Evolutionary conservation across 2,329 filamentous ascomycete genomes (phyloP), one percentile per base, ranked within the genome.

Genomic region (Trichoderma lentiforme): DNA sequence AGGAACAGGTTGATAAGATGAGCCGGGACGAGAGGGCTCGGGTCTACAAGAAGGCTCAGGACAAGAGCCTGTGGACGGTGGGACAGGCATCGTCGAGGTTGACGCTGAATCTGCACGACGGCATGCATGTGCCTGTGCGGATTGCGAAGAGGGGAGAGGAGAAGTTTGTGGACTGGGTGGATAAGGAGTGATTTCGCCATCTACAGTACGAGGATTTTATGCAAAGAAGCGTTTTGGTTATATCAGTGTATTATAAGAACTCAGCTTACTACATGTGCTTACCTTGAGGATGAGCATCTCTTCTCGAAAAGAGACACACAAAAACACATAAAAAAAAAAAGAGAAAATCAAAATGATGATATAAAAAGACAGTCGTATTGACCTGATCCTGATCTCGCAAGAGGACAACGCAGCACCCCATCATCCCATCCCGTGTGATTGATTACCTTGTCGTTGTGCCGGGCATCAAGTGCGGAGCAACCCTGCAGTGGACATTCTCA

Each of bases 81-180:
- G 81, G 80, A 71, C 81, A 84, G 36, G 89, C 91, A 75, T 85
- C 82, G 32, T 87, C 87, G n/a, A 81, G 93, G 71, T 85, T 95
- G 73, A 94, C 93, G 73, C 83, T 95, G 75, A 92, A 93, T 82
- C 84, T 95, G 80, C 85, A 89, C 34, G 65, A 51, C 51, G 85
- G n/a, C 83, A 81, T 26, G 83, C 83, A 86, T 70, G 88, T 95
- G 39, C 90, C 91, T 0, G 82, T 95, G 53, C 83, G 92, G 74
- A 81, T 95, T 74, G 90, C 93, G 11, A 89, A 83, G 82, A 88
- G 91, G 75, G 92, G 92, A 0, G 81, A 87, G 74, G 93, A 95
- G 84, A 86, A 87, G 76, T 94, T 95, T 81, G 81, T 88, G 47
- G 77, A 80, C 56, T 82, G 82, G 76, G 73, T 82, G 66, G 71